Conservation (phyloP, 352 stramenopile species). For the Globisporangium takayamanum region DNA sequence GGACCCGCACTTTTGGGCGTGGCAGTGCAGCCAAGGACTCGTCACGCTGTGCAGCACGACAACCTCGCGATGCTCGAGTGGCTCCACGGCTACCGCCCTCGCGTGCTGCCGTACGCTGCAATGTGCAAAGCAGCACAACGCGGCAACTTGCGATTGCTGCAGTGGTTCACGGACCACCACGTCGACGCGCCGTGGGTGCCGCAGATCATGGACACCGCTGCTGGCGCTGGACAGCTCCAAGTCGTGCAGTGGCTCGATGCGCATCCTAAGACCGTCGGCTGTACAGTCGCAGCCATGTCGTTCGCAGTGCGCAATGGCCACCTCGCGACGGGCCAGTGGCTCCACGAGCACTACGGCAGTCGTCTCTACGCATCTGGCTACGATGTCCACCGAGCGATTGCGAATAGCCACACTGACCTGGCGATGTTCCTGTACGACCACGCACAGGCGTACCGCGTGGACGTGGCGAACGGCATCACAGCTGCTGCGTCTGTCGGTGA, state of each 20-base stretch:
- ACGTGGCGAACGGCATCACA: too few relatives aligned
- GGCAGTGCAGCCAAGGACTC: constrained; percentile 1
- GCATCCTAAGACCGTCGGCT: not conserved
- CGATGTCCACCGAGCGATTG: too few relatives aligned
- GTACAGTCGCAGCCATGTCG: not conserved
- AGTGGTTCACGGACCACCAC: not conserved
- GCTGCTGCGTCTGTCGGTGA: too few relatives aligned
- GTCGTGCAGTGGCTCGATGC: not conserved
- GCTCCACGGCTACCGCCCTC: not conserved
- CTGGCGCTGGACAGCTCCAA: not conserved
- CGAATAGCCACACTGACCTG: too few relatives aligned
- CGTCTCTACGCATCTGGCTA: too few relatives aligned
- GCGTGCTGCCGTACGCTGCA: not conserved
- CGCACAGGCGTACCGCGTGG: too few relatives aligned
- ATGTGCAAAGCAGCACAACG: not conserved
- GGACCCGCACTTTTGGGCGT: not conserved
- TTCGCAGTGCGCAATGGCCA: not conserved
- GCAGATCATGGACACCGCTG: not conserved
- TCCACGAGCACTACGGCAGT: not conserved
- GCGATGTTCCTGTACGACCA: too few relatives aligned
- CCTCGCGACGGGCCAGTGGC: not conserved
- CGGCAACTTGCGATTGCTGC: not conserved
- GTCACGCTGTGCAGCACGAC: not conserved
- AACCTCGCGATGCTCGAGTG: not conserved
- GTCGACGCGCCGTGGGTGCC: not conserved